Evolutionary conservation across 371 early-diverging fungal species (phyloP), one percentile per base, ranked within the genome.

Genomic region (Fennellomyces sp.): DNA sequence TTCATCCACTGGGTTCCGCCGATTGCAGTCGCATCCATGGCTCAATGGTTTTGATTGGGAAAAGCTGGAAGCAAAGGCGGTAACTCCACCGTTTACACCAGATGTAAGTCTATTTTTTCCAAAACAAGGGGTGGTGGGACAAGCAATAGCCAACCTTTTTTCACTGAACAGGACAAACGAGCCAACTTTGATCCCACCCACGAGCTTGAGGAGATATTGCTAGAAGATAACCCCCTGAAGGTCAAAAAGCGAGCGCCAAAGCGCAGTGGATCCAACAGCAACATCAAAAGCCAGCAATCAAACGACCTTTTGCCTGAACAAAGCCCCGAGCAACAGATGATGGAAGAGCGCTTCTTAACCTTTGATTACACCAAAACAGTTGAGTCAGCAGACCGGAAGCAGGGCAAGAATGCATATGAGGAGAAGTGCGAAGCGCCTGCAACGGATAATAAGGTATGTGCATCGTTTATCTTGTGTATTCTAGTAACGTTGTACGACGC

Each of bases 101-200:
- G 86, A 87, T 66, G 80, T 80, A 75, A 64, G 59, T 52, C 17
- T 52, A 27, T 35, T 31, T 17, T 45, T 5, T 42, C 30, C 28
- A 35, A 31, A 19, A 29, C 38, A 42, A 48, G 17, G 19, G 26
- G 19, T 25, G 3, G 27, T 3, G 33, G 17, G 39, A 39, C 12
- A 39, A 39, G 39, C n/a, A 39, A 39, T 38, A 38, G 17, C 19
- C 33, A 54, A 30, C 3, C 21, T 10, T 26, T 19, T 17, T 28
- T 30, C 15, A 31, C 17, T 15, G 15, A 29, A 61, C 65, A 81
- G 63, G 76, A 74, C 39, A 85, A 91, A 58, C 75, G 81, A 53
- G 81, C 87, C 53, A 94, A 94, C 69, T 98, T 97, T 81, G 97
- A 98, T 78, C 94, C 95, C 7, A 92, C 95, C 6, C 92, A 94